phyloP scores from a whole-genome alignment of 176 grass and related monocot species.

The Eragrostis curvula region DNA sequence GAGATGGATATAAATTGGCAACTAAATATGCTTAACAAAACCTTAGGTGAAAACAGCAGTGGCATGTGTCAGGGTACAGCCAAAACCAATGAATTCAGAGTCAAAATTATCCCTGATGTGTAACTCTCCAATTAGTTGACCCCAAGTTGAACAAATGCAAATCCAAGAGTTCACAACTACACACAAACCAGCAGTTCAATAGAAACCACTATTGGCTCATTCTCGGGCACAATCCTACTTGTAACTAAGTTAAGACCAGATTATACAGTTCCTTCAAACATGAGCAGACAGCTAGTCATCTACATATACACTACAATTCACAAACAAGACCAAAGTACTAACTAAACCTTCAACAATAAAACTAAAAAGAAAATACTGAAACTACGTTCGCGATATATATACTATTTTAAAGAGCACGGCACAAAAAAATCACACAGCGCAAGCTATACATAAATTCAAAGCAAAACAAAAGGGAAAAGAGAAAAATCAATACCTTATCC shows the following conservation, averaged over 20 bases:
- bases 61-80: neutral
- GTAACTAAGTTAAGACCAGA: neutral
- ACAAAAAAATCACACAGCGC: neutral
- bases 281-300: neutral
- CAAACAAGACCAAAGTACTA: neutral
- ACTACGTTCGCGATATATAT: neutral
- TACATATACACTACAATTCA: neutral
- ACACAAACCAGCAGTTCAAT: neutral
- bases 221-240: neutral
- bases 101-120: neutral
- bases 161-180: neutral
- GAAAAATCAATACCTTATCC: constrained; percentile 58
- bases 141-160: neutral
- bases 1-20: neutral
- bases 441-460: neutral
- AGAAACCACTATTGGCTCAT: neutral
- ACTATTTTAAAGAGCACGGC: neutral
- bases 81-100: neutral
- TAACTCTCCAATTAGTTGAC: neutral
- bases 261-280: neutral
- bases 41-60: neutral
- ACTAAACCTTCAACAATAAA: neutral
- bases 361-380: neutral
- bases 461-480: neutral
- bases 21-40: neutral